Evolutionary conservation across 345 rosid genomes (phyloP).

Genomic region (Eucalyptus decipiens): DNA sequence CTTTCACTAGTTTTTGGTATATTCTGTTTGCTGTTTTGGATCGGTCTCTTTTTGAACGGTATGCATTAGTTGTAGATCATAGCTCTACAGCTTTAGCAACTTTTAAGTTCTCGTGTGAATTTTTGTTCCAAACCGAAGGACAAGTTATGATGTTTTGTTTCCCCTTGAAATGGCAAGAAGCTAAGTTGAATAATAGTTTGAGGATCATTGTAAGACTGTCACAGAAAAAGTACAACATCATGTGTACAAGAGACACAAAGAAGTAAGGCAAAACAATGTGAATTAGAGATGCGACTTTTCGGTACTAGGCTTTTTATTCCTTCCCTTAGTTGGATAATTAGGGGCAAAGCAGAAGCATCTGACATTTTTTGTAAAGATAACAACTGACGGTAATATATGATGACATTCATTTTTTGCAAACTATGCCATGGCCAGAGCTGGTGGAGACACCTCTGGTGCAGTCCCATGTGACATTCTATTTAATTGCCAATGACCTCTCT

Average conservation of each 20-base stretch:
- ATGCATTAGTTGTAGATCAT: not conserved
- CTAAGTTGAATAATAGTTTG: not conserved
- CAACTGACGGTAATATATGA: not conserved
- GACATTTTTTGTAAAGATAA: not conserved
- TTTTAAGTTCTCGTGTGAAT: not conserved
- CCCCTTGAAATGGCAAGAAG: not conserved
- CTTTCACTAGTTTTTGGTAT: not conserved
- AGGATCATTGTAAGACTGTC: not conserved
- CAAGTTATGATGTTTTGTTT: not conserved
- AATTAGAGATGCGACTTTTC: not conserved
- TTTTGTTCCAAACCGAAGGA: not conserved
- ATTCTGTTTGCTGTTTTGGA: not conserved
- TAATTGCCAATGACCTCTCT: not conserved
- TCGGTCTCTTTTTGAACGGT: not conserved
- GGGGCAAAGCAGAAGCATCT: not conserved
- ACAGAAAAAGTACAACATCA: not conserved
- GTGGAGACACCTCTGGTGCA: conserved; percentile 6
- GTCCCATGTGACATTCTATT: not conserved
- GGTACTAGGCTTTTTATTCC: not conserved
- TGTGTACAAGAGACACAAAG: not conserved
- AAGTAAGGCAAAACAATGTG: not conserved
- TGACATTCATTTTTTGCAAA: conserved; percentile 5
- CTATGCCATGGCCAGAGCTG: conserved; percentile 4
- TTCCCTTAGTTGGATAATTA: not conserved
- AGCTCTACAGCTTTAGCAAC: not conserved